These are phyloP conservation scores for Uncinocarpus reesii DNA, from an alignment of 2,329 filamentous ascomycete genomes.

Conservation along the genomic window DNA sequence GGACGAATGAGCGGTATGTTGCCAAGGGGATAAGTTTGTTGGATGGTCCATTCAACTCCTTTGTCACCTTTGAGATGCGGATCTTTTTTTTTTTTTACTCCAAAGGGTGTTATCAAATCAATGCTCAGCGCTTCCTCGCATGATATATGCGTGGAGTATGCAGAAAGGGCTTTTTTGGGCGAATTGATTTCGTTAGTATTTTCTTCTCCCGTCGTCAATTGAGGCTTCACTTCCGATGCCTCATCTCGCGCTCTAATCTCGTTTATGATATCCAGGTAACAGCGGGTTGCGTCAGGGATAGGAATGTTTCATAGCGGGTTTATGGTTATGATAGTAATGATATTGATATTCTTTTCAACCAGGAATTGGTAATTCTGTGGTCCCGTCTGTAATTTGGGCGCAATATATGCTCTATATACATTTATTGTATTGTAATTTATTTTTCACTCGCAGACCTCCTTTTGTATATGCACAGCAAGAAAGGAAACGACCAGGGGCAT, in stretches of 20 bases:
- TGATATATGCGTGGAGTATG: too few relatives aligned
- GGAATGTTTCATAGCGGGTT: background rate
- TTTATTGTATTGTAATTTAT: background rate
- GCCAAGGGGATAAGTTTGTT: constrained; percentile 3
- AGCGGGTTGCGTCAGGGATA: background rate
- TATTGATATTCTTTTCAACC: background rate
- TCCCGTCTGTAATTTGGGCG: background rate
- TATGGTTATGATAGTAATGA: background rate
- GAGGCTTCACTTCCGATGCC: background rate
- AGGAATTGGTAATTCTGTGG: background rate
- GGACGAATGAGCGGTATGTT: constrained; percentile 43
- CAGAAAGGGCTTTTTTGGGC: background rate
- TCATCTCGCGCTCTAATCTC: background rate
- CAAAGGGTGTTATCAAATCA: too few relatives aligned
- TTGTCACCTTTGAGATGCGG: too few relatives aligned
- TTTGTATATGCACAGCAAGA: background rate
- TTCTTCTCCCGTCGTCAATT: background rate
- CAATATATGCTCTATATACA: background rate
- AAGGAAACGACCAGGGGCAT: background rate
- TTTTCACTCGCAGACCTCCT: background rate
- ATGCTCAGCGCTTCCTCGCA: background rate
- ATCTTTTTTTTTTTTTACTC: background rate
- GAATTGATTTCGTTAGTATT: background rate
- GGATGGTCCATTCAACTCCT: background rate
- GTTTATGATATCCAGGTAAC: constrained; percentile 6